A percentile compares a stretch with the other conserved stretches of the same genome.
phyloP scores from a whole-genome alignment of 1,139 yeast species.

The Kluyveromyces marxianus region DNA sequence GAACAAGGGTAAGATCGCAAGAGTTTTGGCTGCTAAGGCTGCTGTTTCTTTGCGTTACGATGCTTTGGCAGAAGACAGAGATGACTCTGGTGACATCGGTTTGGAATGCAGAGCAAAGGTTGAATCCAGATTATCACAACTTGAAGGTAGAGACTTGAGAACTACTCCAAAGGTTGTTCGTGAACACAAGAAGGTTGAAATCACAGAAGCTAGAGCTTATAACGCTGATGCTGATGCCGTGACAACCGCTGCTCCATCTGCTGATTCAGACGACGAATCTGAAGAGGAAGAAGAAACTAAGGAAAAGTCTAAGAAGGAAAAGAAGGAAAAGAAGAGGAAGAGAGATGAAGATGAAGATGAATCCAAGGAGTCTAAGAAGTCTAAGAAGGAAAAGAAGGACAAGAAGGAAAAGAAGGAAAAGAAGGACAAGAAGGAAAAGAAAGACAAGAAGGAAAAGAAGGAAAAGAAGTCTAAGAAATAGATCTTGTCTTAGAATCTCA shows the following conservation, averaged over 20 bases:
- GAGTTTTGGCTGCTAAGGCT: slow-evolving; percentile 98
- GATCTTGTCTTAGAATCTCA: background rate
- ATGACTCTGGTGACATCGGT: slow-evolving; percentile 91
- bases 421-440: background rate
- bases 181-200: slow-evolving; percentile 76
- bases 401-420: slow-evolving; percentile 2
- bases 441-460: too few species aligned
- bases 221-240: slow-evolving; percentile 88
- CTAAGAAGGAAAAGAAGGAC: slow-evolving; percentile 1
- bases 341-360: slow-evolving; percentile 10
- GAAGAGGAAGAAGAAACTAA: slow-evolving; percentile 35
- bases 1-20: slow-evolving; percentile 97
- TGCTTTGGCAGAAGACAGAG: slow-evolving; percentile 94
- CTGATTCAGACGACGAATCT: slow-evolving; percentile 45
- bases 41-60: slow-evolving; percentile 95
- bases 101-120: slow-evolving; percentile 86
- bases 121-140: slow-evolving; percentile 86
- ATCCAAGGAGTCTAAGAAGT: slow-evolving; percentile 16
- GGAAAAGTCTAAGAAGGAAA: slow-evolving; percentile 13
- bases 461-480: background rate
- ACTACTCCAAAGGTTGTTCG: slow-evolving; percentile 69
- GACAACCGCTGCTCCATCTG: slow-evolving; percentile 37
- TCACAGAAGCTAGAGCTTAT: slow-evolving; percentile 78
- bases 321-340: slow-evolving; percentile 8
- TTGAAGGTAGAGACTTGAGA: slow-evolving; percentile 91